Conservation (phyloP, 345 rosid genomes). For the Leavenworthia alabamica region DNA sequence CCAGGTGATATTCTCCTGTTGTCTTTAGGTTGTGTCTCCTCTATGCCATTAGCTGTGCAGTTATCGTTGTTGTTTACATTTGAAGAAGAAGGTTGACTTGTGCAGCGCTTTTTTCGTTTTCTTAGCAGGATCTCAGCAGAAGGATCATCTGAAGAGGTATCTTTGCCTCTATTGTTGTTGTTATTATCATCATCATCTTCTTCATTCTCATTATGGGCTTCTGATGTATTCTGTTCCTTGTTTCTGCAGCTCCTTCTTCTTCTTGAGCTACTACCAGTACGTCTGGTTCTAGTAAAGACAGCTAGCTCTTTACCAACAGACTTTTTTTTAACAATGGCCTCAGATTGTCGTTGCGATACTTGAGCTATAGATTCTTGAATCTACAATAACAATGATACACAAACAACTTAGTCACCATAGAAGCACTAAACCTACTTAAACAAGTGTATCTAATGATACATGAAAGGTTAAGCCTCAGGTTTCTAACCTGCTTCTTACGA, state of each 20-base stretch:
- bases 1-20: constrained; percentile 66
- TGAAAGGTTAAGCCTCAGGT: background rate
- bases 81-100: constrained; percentile 55
- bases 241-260: constrained; percentile 52
- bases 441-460: background rate
- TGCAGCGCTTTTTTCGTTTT: constrained; percentile 47
- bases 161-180: constrained; percentile 50
- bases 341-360: constrained; percentile 69
- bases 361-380: constrained; percentile 93
- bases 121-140: constrained; percentile 41
- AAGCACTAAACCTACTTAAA: background rate
- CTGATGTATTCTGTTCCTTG: constrained; percentile 52
- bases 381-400: constrained; percentile 31
- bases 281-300: constrained; percentile 44
- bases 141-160: constrained; percentile 78
- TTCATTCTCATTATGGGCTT: constrained; percentile 59
- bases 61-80: constrained; percentile 45
- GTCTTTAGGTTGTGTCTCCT: constrained; percentile 39
- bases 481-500: constrained; percentile 78
- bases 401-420: background rate
- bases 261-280: constrained; percentile 45
- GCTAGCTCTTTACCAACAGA: constrained; percentile 48
- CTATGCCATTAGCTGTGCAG: constrained; percentile 45
- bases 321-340: constrained; percentile 63
- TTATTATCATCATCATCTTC: constrained; percentile 46